A percentile compares a stretch with the other conserved stretches of the same genome.
These are phyloP conservation scores for Candida xiaguanensis DNA, from an alignment of 805 yeast genomes.

Conservation along the genomic window DNA sequence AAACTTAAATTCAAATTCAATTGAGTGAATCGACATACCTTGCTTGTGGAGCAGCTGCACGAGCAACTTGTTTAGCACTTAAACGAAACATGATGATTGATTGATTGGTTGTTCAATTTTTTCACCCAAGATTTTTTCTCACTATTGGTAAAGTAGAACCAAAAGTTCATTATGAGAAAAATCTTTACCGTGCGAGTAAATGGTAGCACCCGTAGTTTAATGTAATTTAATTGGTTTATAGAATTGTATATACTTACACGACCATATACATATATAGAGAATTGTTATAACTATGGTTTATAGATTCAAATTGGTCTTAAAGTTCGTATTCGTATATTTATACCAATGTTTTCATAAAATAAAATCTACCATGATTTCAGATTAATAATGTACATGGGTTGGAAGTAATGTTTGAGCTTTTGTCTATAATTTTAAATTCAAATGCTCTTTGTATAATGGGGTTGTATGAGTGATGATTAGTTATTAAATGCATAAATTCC, in stretches of 20 bases:
- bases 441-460: not conserved
- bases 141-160: not conserved
- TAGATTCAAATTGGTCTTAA: not conserved
- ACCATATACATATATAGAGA: no score
- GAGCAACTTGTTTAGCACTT: constrained; percentile 48
- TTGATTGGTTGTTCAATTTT: constrained; percentile 2
- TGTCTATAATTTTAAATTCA: no score
- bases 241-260: not conserved
- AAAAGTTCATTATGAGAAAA: not conserved
- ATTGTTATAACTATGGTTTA: no score
- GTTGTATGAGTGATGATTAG: no score
- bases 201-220: not conserved
- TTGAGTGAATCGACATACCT: constrained; percentile 39
- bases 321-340: not conserved
- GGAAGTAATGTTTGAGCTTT: no score
- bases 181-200: not conserved
- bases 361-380: not conserved
- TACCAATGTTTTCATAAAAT: not conserved
- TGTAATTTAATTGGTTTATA: constrained; percentile 2
- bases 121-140: constrained; percentile 1
- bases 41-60: constrained; percentile 33
- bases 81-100: constrained; percentile 45
- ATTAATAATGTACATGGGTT: no score
- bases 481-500: not conserved
- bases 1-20: not conserved